phyloP scores from a whole-genome alignment of 176 grass and related monocot genomes.

The Oryza nivara region DNA sequence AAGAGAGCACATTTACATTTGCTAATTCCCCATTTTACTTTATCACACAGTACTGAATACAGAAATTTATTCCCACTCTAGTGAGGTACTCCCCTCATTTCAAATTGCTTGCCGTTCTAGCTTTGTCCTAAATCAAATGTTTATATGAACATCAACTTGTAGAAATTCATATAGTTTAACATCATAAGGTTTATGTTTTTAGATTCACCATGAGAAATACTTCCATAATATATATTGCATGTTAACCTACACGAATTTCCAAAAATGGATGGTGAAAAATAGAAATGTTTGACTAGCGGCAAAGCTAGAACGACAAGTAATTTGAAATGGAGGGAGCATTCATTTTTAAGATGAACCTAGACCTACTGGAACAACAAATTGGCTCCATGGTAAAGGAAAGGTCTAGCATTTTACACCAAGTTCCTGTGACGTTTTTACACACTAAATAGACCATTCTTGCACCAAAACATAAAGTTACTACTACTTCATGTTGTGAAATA shows the following conservation, averaged over 20 bases:
- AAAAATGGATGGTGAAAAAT: too few relatives aligned
- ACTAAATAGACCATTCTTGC: neutral
- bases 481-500: neutral
- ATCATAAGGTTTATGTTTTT: too few relatives aligned
- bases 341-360: constrained; percentile 17
- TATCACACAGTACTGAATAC: neutral
- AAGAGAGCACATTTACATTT: too few relatives aligned
- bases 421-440: neutral
- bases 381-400: neutral
- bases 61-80: constrained; percentile 4
- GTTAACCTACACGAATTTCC: too few relatives aligned
- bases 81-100: neutral
- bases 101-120: too few relatives aligned
- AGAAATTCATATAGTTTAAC: too few relatives aligned
- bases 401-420: neutral
- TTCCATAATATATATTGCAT: too few relatives aligned
- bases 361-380: neutral
- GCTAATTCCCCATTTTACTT: neutral
- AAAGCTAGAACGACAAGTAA: too few relatives aligned
- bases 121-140: too few relatives aligned
- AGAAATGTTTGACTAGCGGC: too few relatives aligned
- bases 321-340: neutral
- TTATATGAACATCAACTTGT: too few relatives aligned
- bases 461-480: constrained; percentile 14
- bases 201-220: too few relatives aligned